Evolutionary conservation across 768 basidiomycete species (phyloP).

Genomic region (Rhizopogon rudus): DNA sequence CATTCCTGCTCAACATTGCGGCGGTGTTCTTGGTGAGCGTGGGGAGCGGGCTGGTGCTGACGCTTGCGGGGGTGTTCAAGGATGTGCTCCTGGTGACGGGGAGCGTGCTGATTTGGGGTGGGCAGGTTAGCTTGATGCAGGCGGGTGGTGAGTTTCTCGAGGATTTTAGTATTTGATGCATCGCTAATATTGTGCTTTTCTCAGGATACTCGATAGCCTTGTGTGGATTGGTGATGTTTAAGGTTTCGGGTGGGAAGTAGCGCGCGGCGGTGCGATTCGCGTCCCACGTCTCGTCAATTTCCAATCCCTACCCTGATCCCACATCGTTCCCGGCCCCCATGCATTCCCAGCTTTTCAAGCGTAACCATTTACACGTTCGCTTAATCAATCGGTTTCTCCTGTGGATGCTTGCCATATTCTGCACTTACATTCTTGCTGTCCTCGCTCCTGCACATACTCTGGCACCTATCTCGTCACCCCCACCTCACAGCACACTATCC

Average conservation of each 20-base stretch:
- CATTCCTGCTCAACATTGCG: conserved; percentile 87
- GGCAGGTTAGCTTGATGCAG: conserved; percentile 77
- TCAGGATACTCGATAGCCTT: conserved; percentile 86
- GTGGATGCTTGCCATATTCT: too few species aligned
- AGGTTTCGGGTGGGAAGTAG: conserved; percentile 64
- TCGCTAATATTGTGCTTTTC: conserved; percentile 1
- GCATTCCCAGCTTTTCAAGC: not conserved
- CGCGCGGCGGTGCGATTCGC: not conserved
- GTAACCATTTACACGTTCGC: not conserved
- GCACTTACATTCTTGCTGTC: too few species aligned
- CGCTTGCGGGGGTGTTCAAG: conserved; percentile 94
- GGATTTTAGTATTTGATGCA: not conserved
- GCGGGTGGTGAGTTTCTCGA: conserved; percentile 54
- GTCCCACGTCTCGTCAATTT: too few species aligned
- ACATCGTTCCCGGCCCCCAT: not conserved
- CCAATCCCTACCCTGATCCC: not conserved
- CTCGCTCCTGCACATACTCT: too few species aligned
- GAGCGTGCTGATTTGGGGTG: conserved; percentile 82
- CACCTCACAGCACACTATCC: too few species aligned
- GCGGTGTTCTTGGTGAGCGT: conserved; percentile 92
- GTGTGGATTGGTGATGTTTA: conserved; percentile 80
- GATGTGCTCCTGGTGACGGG: conserved; percentile 94
- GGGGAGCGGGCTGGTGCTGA: conserved; percentile 83
- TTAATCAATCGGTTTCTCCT: not conserved
- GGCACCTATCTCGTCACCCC: too few species aligned